These are phyloP conservation scores for Leavenworthia alabamica DNA, from an alignment of 345 rosid species.

Conservation along the genomic window DNA sequence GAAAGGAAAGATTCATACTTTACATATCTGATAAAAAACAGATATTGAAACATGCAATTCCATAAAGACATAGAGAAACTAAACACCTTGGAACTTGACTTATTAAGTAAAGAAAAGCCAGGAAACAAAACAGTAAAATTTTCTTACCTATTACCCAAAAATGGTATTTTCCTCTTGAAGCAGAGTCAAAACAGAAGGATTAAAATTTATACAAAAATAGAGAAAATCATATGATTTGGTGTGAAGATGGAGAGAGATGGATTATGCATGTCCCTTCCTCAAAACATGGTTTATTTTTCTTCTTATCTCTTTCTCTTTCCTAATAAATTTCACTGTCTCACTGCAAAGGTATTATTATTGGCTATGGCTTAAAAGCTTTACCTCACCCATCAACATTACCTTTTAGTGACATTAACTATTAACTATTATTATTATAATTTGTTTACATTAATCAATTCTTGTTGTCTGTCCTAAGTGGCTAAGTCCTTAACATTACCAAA, in stretches of 20 bases:
- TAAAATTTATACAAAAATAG: not conserved
- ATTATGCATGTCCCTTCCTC: constrained; percentile 31
- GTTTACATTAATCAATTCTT: too few relatives aligned
- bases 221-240: not conserved
- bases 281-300: constrained; percentile 16
- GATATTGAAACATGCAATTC: not conserved
- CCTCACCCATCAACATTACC: too few relatives aligned
- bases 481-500: too few relatives aligned
- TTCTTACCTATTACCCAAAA: constrained; percentile 19
- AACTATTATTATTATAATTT: too few relatives aligned
- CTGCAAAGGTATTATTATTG: not conserved
- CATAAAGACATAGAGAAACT: not conserved
- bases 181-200: constrained; percentile 7
- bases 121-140: not conserved
- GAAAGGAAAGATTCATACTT: too few relatives aligned
- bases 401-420: constrained; percentile 11
- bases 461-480: too few relatives aligned
- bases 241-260: not conserved
- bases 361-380: constrained; percentile 4
- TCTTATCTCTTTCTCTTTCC: constrained; percentile 4
- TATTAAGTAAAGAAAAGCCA: not conserved
- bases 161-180: not conserved
- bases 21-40: not conserved
- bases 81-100: not conserved
- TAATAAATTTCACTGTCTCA: constrained; percentile 4